These are phyloP conservation scores for Globisporangium middletonii DNA, from an alignment of 352 stramenopile species.

Conservation along the genomic window DNA sequence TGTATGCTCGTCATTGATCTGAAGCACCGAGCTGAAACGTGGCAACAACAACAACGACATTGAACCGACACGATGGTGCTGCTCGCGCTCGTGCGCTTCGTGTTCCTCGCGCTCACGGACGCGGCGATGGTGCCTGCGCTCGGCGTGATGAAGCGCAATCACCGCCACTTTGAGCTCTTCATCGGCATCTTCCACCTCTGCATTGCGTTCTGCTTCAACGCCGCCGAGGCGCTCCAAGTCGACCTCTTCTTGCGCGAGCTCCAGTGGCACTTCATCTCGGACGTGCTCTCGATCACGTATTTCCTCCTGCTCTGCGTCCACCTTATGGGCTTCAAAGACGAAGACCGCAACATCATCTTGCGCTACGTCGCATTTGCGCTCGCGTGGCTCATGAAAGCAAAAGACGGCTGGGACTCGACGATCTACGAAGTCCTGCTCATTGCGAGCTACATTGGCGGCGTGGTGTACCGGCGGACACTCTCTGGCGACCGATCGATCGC, in stretches of 20 bases:
- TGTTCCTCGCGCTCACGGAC: constrained; percentile 68
- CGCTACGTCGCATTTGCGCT: constrained; percentile 81
- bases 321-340: constrained; percentile 75
- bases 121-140: constrained; percentile 71
- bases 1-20: no score
- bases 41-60: background rate
- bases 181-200: constrained; percentile 77
- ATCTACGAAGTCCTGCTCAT: constrained; percentile 67
- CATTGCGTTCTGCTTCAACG: constrained; percentile 83
- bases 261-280: constrained; percentile 86
- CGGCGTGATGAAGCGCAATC: constrained; percentile 72
- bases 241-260: constrained; percentile 62
- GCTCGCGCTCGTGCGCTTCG: constrained; percentile 48
- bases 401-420: constrained; percentile 75
- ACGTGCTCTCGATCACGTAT: constrained; percentile 83
- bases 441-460: constrained; percentile 40
- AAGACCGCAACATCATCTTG: constrained; percentile 81
- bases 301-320: constrained; percentile 83
- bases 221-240: constrained; percentile 58
- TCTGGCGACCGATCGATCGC: constrained; percentile 40
- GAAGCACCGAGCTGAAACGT: no score
- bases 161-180: constrained; percentile 87
- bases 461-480: constrained; percentile 47
- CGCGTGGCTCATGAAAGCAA: constrained; percentile 82
- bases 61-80: constrained; percentile 23